phyloP scores from a whole-genome alignment of 23 red algal genomes.

The Cyanidioschyzon merolae region DNA sequence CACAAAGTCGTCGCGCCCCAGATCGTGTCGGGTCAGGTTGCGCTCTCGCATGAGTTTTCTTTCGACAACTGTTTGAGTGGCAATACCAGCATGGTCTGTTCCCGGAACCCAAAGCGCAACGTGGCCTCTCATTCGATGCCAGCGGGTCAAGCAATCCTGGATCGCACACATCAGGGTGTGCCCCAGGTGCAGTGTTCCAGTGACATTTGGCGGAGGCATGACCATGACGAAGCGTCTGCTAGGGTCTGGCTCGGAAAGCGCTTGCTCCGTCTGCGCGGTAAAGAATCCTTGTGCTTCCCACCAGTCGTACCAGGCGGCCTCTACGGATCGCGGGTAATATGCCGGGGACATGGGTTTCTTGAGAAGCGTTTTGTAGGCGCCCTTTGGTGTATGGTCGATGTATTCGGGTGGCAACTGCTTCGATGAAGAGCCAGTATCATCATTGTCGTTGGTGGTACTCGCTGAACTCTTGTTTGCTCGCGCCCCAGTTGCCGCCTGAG shows the following conservation, averaged over 20 bases:
- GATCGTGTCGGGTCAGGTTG: slow-evolving; percentile 46
- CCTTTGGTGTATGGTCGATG: slow-evolving; percentile 57
- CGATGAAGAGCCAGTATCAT: background rate
- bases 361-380: slow-evolving; percentile 59
- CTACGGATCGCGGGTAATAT: slow-evolving; percentile 70
- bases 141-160: slow-evolving; percentile 72
- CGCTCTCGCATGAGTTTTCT: slow-evolving; percentile 63
- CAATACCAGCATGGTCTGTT: slow-evolving; percentile 95
- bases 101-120: slow-evolving; percentile 70
- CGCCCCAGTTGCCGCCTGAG: background rate
- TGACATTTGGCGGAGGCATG: slow-evolving; percentile 97
- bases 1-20: slow-evolving; percentile 80
- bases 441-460: background rate
- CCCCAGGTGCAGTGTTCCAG: slow-evolving; percentile 88
- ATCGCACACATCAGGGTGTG: slow-evolving; percentile 89
- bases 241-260: background rate
- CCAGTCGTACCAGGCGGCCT: slow-evolving; percentile 96
- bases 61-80: slow-evolving; percentile 94
- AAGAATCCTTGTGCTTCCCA: slow-evolving; percentile 89
- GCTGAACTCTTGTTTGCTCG: background rate
- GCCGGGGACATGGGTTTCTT: slow-evolving; percentile 49
- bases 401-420: slow-evolving; percentile 13
- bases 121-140: slow-evolving; percentile 90
- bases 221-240: slow-evolving; percentile 84
- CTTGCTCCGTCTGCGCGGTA: slow-evolving; percentile 28